Evolutionary conservation across 2,329 filamentous ascomycete genomes (phyloP), one percentile per base, ranked within the genome.

Genomic region (Neonectria magnoliae): DNA sequence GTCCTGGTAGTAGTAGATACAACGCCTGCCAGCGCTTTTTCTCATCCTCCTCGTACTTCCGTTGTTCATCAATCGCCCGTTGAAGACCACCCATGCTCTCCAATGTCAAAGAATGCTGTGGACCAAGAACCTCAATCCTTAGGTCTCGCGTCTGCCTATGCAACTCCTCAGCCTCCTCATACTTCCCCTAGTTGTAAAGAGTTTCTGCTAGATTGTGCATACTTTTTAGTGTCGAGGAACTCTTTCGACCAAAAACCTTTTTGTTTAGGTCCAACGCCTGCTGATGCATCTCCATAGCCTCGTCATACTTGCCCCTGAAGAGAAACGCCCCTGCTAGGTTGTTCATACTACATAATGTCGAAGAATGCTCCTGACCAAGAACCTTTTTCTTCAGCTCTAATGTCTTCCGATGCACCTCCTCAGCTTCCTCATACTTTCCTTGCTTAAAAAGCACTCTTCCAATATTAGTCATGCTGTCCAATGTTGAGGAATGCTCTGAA

Each of bases 171-270:
- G 18, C 42, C 42, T 44, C 18, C n/a, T 44, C n/a, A 9, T 9
- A 20, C 4, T 18, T 44, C n/a, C 18, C 18, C 8, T 16, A 14
- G n/a, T 41, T 14, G 3, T 10, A 10, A 33, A 33, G 31, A 33
- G 31, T 18, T 16, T 18, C 14, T 18, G 14, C 38, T 16, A 70
- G 61, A 27, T 62, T 62, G 18, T 50, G 52, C 52, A 68, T 65
- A 13, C 52, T 61, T 5, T 2, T 20, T 7, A 68, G 22, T 16
- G 64, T 44, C 27, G 1, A 59, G 62, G 64, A 72, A 58, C 44
- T 71, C 61, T 11, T 33, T n/a, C 22, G 22, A 6, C 69, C 69
- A 5, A 68, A 27, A 11, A 64, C 47, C 56, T 58, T 67, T 33
- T 62, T 20, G 11, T n/a, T 44, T n/a, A 63, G 18, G 29, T 68